Evolutionary conservation across 495 filamentous ascomycete species (phyloP).

Genomic region (Neurospora sp.): DNA sequence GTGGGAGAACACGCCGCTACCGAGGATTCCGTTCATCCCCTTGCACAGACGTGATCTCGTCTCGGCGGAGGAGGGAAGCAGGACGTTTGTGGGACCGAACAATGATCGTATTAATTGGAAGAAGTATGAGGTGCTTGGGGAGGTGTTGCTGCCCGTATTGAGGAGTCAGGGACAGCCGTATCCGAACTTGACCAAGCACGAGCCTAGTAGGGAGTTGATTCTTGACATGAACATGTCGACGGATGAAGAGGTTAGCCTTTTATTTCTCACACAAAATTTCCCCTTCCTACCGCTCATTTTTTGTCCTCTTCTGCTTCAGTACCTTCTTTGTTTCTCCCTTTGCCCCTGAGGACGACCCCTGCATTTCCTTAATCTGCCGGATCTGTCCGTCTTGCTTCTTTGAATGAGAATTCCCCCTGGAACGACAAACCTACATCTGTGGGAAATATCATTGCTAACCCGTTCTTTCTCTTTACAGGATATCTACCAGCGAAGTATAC

Average conservation of each 20-base stretch:
- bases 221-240: constrained; percentile 51
- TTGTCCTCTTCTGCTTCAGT: not conserved
- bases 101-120: constrained; percentile 86
- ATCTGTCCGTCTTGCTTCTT: not conserved
- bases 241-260: constrained; percentile 48
- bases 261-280: not conserved
- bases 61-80: constrained; percentile 83
- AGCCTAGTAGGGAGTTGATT: constrained; percentile 58
- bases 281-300: not conserved
- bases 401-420: not conserved
- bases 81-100: constrained; percentile 70
- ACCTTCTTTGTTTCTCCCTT: not conserved
- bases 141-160: constrained; percentile 82
- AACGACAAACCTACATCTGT: not conserved
- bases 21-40: constrained; percentile 91
- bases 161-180: constrained; percentile 83
- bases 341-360: constrained; percentile 14
- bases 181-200: constrained; percentile 53
- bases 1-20: constrained; percentile 86
- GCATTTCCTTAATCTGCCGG: not conserved
- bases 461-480: constrained; percentile 28
- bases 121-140: constrained; percentile 94
- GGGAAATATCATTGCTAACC: not conserved
- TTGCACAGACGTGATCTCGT: constrained; percentile 82
- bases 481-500: constrained; percentile 49